phyloP scores from a whole-genome alignment of 23 red algal genomes.

The Pyropia haitanensis region DNA sequence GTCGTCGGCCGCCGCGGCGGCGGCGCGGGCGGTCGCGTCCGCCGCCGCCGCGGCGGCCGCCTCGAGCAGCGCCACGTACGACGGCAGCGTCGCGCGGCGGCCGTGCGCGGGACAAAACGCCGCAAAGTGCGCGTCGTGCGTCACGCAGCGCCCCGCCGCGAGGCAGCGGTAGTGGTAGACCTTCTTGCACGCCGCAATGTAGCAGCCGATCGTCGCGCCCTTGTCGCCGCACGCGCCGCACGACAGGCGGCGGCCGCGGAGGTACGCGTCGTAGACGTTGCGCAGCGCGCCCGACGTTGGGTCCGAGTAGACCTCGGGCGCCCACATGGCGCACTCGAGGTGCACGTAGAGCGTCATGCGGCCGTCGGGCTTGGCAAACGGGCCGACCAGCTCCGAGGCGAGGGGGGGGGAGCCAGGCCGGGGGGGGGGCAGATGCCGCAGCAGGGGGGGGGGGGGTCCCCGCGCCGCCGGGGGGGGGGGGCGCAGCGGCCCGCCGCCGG shows the following conservation, averaged over 20 bases:
- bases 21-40: conserved; percentile 1
- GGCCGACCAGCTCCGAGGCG: conserved; percentile 52
- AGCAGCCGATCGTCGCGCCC: conserved; percentile 72
- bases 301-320: conserved; percentile 76
- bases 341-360: conserved; percentile 57
- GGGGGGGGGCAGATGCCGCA: no score
- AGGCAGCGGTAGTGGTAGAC: conserved; percentile 67
- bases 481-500: no score
- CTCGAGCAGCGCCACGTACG: conserved; percentile 42
- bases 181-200: conserved; percentile 55
- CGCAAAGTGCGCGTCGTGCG: conserved; percentile 45
- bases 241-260: conserved; percentile 38
- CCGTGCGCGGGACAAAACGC: conserved; percentile 54
- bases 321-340: conserved; percentile 82
- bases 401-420: no score
- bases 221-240: conserved; percentile 42
- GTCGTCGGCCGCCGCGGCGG: conserved; percentile 23
- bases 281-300: conserved; percentile 23
- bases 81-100: conserved; percentile 18
- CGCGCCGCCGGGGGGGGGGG: no score
- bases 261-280: conserved; percentile 74
- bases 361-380: conserved; percentile 48
- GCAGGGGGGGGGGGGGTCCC: no score
- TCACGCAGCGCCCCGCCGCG: conserved; percentile 6
- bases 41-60: conserved; percentile 54